Conservation (phyloP, 202 grass and related monocot species). For the Panicum virgatum region DNA sequence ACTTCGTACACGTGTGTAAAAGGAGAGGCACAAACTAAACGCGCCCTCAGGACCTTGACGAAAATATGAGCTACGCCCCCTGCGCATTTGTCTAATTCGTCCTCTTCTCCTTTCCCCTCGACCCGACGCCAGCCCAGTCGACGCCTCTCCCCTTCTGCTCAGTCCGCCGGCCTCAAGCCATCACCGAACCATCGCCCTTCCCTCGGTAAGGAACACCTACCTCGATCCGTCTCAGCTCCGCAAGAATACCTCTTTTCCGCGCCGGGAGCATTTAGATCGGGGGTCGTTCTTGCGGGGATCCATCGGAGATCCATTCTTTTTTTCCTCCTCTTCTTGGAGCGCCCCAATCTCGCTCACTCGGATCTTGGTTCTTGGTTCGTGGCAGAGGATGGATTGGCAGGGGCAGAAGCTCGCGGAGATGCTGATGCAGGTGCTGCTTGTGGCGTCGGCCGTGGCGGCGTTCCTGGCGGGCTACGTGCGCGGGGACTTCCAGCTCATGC, state of each 20-base stretch:
- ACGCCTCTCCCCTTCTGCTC: neutral
- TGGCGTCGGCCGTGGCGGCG: conserved; percentile 60
- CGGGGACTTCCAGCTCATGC: conserved; percentile 78
- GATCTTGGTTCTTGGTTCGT: neutral
- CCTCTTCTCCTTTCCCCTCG: neutral
- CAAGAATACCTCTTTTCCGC: neutral
- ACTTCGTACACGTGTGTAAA: too few relatives aligned
- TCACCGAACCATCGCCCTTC: neutral
- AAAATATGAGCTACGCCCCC: neutral
- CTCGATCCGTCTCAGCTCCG: neutral
- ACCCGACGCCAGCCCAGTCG: neutral
- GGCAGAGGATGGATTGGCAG: conserved; percentile 84
- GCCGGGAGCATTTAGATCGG: neutral
- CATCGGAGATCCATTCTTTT: conserved; percentile 20
- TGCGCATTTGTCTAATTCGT: neutral
- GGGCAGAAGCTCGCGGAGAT: conserved; percentile 91
- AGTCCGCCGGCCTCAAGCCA: neutral
- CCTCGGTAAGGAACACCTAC: neutral
- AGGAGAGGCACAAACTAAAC: too few relatives aligned
- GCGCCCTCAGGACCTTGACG: neutral
- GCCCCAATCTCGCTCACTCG: neutral
- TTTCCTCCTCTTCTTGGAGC: neutral
- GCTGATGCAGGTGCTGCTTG: conserved; percentile 90
- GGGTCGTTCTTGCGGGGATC: neutral
- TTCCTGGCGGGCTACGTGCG: conserved; percentile 64